phyloP scores from a whole-genome alignment of 495 filamentous ascomycete species.

The Durotheca rogersii region DNA sequence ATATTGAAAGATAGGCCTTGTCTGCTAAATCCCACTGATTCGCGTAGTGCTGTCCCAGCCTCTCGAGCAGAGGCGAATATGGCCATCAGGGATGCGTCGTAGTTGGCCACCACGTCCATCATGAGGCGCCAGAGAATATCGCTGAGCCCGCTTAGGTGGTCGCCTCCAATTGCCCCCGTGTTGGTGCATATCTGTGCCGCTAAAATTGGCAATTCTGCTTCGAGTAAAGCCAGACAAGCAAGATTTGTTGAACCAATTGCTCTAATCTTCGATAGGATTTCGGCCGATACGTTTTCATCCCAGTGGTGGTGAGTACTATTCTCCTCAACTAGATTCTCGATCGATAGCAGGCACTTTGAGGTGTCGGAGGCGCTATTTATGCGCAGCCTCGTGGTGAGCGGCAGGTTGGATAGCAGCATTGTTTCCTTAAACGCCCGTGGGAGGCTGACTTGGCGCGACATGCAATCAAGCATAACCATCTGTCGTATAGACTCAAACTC shows the following conservation, averaged over 20 bases:
- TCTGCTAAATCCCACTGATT: constrained; percentile 14
- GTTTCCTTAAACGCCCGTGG: constrained; percentile 33
- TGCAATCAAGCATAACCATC: constrained; percentile 51
- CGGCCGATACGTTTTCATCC: constrained; percentile 54
- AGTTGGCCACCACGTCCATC: constrained; percentile 48
- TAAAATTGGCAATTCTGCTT: constrained; percentile 64
- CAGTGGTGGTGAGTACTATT: constrained; percentile 45
- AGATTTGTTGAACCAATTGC: constrained; percentile 56
- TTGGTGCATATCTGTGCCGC: constrained; percentile 54
- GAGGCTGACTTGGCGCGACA: constrained; percentile 22
- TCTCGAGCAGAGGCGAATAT: constrained; percentile 11
- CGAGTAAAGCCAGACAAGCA: constrained; percentile 62
- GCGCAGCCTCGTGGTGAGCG: constrained; percentile 48
- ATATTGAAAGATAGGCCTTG: constrained; percentile 30
- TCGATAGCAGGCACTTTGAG: constrained; percentile 40
- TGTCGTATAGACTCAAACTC: constrained; percentile 70
- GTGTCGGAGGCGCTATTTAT: constrained; percentile 40
- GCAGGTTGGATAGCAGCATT: constrained; percentile 47
- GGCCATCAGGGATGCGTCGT: constrained; percentile 24
- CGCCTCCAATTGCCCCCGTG: constrained; percentile 47
- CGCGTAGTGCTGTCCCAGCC: background rate
- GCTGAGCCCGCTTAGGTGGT: constrained; percentile 50
- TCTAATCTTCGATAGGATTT: constrained; percentile 57
- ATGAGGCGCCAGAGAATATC: constrained; percentile 52
- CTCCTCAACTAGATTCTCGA: constrained; percentile 46